Evolutionary conservation across 257 asterid species (phyloP).

Genomic region (Nicotiana tabacum): DNA sequence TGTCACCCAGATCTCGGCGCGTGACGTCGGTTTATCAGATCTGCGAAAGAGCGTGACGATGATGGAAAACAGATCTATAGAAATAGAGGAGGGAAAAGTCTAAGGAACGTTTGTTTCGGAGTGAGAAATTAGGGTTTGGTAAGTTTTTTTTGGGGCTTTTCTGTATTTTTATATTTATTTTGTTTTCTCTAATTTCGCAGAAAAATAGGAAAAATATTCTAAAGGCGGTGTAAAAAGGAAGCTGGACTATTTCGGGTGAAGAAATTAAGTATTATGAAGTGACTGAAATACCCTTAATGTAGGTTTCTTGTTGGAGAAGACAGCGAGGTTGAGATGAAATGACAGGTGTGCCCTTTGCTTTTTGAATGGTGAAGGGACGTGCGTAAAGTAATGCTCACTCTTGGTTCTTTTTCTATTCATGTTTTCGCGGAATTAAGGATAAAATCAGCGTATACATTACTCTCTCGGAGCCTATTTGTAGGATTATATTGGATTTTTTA

Average conservation of each 20-base stretch:
- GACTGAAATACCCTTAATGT: not conserved
- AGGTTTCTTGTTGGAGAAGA: not conserved
- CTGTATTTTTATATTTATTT: conserved; percentile 34
- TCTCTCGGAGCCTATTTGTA: no score
- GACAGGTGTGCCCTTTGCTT: not conserved
- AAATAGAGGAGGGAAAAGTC: conserved; percentile 14
- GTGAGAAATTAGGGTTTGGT: conserved; percentile 40
- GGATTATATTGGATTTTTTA: no score
- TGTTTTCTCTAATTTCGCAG: not conserved
- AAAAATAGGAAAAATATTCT: not conserved
- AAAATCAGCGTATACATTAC: no score
- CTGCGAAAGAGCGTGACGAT: no score
- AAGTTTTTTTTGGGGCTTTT: conserved; percentile 29
- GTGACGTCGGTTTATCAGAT: not conserved
- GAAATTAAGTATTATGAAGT: not conserved
- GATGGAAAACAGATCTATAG: no score
- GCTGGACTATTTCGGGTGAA: not conserved
- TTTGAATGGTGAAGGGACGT: not conserved
- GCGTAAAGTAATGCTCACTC: not conserved
- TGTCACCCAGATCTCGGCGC: conserved; percentile 20
- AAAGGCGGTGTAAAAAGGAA: conserved; percentile 4
- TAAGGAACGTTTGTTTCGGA: conserved; percentile 25
- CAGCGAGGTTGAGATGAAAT: not conserved
- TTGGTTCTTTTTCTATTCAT: no score
- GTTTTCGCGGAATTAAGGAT: no score